phyloP scores from a whole-genome alignment of 345 rosid genomes.

The rapeseed (Brassica napus) region Da-Ae NC_063448.1:56491501-56492000 shows the following conservation, averaged over 20 bases:
- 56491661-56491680: too few relatives aligned
- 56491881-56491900: constrained; percentile 33
- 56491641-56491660: too few relatives aligned
- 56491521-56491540: too few relatives aligned
- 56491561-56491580: too few relatives aligned
- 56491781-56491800: neutral
- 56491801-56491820: neutral
- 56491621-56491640: too few relatives aligned
- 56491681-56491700: too few relatives aligned
- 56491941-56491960: neutral
- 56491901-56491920: constrained; percentile 31
- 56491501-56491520: too few relatives aligned
- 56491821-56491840: neutral
- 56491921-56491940: neutral
- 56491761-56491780: neutral
- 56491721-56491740: too few relatives aligned
- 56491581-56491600: too few relatives aligned
- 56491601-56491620: too few relatives aligned
- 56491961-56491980: neutral
- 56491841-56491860: neutral
- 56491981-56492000: neutral
- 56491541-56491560: too few relatives aligned
- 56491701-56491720: too few relatives aligned
- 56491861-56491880: neutral
- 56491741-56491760: neutral